Evolutionary conservation across 2,329 filamentous ascomycete species (phyloP), one percentile per base, ranked within the genome.

Genomic region (Tolypocladium cylindrosporum): DNA sequence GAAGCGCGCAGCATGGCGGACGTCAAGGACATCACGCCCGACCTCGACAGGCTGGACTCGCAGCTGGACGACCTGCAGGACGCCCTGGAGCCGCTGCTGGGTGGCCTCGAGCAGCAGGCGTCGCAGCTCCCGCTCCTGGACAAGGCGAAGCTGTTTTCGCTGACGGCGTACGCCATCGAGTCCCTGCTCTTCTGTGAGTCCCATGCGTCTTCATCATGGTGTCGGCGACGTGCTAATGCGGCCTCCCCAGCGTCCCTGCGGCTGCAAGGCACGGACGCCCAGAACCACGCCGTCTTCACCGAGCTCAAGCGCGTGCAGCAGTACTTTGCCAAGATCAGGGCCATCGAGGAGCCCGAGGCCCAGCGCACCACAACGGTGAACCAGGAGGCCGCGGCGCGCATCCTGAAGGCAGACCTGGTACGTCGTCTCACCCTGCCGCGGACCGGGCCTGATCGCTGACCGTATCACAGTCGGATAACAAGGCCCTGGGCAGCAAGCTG

Each of bases 291-390:
- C 36, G 84, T 99, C 59, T 94, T 91, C 74, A 81, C 82, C 59
- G 94, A 99, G 76, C 81, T 99, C 61, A 87, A 85, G 59, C 86
- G 94, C 58, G 87, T 97, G 57, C 91, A 87, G 72, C 88, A 91
- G 69, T 97, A 97, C 72, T 96, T 96, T 74, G 85, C 83, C 60
- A 99, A 97, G 77, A 93, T 97, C 70, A 90, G 94, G 68, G 77
- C 79, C 16, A 81, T 85, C 3, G 91, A 97, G 72, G 80, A 78
- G 8, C 81, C 83, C 1, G 79, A 81, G 4, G 72, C 76, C 56
- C 77, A 83, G 66, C 79, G 81, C 39, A 77, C 72, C 48, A 68
- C 74, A 60, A 80, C 76, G 1, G 75, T 90, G 61, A 83, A 97
- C 68, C 92, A 89, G 65, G 83, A 84, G 63, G 92, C 91, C 7